Conservation (phyloP, 768 basidiomycete genomes). For the Dacryopinax spathularia region DNA sequence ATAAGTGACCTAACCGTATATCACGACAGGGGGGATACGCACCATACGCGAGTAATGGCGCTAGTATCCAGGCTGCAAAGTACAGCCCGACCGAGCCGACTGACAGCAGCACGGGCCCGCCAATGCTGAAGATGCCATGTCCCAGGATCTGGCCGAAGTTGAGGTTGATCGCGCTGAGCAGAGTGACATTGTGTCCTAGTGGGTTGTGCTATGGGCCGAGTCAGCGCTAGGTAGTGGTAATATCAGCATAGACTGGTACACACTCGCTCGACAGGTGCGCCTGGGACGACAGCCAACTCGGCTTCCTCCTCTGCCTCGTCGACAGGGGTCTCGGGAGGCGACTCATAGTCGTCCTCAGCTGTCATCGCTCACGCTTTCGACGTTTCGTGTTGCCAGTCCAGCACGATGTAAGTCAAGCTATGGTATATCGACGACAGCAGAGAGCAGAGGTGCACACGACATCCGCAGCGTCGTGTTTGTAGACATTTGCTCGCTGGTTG, state of each 20-base stretch:
- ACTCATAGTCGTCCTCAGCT: neutral
- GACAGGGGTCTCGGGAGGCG: neutral
- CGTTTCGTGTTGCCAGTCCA: neutral
- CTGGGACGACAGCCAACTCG: neutral
- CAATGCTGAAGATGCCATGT: constrained; percentile 10
- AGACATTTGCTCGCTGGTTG: no score
- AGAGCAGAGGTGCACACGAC: neutral
- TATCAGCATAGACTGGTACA: neutral
- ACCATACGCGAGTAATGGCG: constrained; percentile 6
- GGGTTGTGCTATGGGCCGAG: constrained; percentile 9
- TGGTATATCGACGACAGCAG: no score
- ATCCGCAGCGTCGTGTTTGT: no score
- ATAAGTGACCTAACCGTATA: neutral
- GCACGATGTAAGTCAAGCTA: no score
- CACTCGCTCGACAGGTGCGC: neutral
- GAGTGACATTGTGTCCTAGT: constrained; percentile 16
- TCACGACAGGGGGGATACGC: neutral
- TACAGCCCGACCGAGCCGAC: constrained; percentile 9
- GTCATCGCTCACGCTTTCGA: neutral
- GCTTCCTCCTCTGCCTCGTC: neutral
- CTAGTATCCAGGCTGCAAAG: constrained; percentile 9
- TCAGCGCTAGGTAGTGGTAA: neutral
- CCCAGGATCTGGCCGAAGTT: constrained; percentile 10
- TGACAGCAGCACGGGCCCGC: constrained; percentile 6
- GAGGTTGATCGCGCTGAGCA: constrained; percentile 16